Evolutionary conservation across 2,329 filamentous ascomycete species (phyloP).

Genomic region (Diaporthe caulivora): DNA sequence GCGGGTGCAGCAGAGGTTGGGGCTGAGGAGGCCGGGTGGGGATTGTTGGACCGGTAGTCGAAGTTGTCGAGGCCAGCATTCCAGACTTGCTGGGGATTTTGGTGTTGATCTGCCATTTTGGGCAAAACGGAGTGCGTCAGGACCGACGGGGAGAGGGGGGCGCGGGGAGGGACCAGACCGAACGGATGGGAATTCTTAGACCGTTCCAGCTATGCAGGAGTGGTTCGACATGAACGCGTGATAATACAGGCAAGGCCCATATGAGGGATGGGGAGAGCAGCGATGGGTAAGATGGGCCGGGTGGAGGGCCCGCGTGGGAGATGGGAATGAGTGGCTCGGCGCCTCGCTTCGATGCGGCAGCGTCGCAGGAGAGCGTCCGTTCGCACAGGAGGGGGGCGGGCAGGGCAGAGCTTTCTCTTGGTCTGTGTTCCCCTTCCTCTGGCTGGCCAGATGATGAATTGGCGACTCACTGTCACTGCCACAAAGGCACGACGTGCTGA

Average conservation of each 20-base stretch:
- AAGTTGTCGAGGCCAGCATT: constrained; percentile 37
- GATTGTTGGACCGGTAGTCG: constrained; percentile 36
- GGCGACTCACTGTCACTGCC: not conserved
- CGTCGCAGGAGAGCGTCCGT: constrained; percentile 26
- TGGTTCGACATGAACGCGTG: constrained; percentile 51
- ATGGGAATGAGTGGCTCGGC: constrained; percentile 27
- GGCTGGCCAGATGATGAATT: not conserved
- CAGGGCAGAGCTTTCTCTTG: constrained; percentile 6
- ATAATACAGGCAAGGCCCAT: constrained; percentile 40
- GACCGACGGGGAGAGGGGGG: not conserved
- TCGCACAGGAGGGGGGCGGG: constrained; percentile 5
- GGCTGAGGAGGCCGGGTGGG: constrained; percentile 37
- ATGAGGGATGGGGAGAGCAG: constrained; percentile 40
- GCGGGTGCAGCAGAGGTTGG: constrained; percentile 35
- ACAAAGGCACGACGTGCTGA: not conserved
- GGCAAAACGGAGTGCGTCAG: constrained; percentile 34
- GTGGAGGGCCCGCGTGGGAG: constrained; percentile 23
- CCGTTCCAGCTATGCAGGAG: constrained; percentile 49
- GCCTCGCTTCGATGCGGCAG: constrained; percentile 24
- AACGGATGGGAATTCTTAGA: constrained; percentile 42
- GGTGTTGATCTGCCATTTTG: constrained; percentile 49
- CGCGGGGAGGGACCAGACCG: constrained; percentile 1
- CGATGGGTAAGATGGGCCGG: constrained; percentile 36
- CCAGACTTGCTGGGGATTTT: constrained; percentile 38
- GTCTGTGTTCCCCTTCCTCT: not conserved